Base-by-base conservation (phyloP, 495 filamentous ascomycete genomes). In the Penicillium salamii region DNA sequence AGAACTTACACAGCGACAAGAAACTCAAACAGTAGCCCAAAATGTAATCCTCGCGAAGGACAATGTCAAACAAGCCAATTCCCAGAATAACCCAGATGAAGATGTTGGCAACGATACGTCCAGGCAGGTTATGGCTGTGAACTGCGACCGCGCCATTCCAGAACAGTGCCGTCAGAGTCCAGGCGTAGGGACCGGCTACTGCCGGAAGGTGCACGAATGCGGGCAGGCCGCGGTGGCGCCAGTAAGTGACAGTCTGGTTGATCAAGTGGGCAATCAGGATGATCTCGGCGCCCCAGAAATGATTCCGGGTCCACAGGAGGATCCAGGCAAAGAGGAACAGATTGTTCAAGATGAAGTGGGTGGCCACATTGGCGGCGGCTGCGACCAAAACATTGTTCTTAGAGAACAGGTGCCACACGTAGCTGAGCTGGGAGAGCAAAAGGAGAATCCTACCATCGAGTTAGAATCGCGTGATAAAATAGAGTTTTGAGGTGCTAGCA, bases 111-210 rank as follows among this genome's bases (percentile, higher is more conserved):
- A 92, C 76, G 52, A 95, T 84, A 11, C 88, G 72, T 1, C 86
- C 85, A 7, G 84, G 72, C 1, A 89, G 61, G 31, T 64, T 75
- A 45, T 85, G 74, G 33, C 70, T 71, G 44, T 74, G 52, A 13
- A 91, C 82, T 59, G 84, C 85, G 42, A 89, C 86, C 5, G 90
- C 88, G 4, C 91, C 91, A 54, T 90, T 87, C 87, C 88, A 95
- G 72, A 89, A 89, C 26, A 95, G 70, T 28, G 88, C 85, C 24
- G 91, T 83, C 53, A 91, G 83, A 0, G 84, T 87, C 86, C 88
- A 96, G 5, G 89, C 89, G 47, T 92, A 71, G 3, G 91, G 91
- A 8, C 85, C 87, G 7, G 85, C 82, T 8, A 91, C 79, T 36
- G 81, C 83, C 3, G 89, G 78, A 9, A 82, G 64, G 63, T 95